These are phyloP conservation scores for Talaromyces sp. DNA, from an alignment of 2,329 filamentous ascomycete species.

Conservation along the genomic window DNA sequence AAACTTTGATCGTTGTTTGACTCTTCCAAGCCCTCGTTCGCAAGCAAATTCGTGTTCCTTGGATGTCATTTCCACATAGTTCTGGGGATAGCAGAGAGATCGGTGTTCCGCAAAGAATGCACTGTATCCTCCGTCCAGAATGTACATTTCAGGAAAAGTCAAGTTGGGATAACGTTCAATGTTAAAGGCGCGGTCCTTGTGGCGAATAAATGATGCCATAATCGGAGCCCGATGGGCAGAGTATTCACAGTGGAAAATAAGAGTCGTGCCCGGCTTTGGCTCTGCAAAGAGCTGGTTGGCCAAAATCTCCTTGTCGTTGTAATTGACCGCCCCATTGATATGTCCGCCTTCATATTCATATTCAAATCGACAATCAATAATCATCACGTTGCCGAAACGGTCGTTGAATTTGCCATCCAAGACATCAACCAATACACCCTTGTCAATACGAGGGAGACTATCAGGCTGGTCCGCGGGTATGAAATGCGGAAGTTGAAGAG, in stretches of 20 bases:
- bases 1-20: conserved; percentile 83
- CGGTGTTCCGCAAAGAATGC: conserved; percentile 79
- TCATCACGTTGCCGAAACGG: conserved; percentile 71
- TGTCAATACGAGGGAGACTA: conserved; percentile 79
- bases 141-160: conserved; percentile 96
- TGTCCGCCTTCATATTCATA: conserved; percentile 98
- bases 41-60: conserved; percentile 88
- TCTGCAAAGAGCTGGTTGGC: conserved; percentile 71
- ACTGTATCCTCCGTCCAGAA: conserved; percentile 93
- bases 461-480: conserved; percentile 73
- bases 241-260: conserved; percentile 98
- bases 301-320: conserved; percentile 90
- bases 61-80: conserved; percentile 94
- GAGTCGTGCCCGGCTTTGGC: conserved; percentile 65
- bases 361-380: conserved; percentile 97
- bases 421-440: conserved; percentile 76
- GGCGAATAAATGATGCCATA: conserved; percentile 90
- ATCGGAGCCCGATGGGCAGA: conserved; percentile 92
- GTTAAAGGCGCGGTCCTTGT: conserved; percentile 80
- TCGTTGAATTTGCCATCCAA: conserved; percentile 77
- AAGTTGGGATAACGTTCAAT: conserved; percentile 79
- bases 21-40: conserved; percentile 87
- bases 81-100: conserved; percentile 80
- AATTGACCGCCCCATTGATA: conserved; percentile 89
- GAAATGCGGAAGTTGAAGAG: conserved; percentile 77